Conservation (phyloP, 2,329 filamentous ascomycete species). For the Penicillium sp. region DNA sequence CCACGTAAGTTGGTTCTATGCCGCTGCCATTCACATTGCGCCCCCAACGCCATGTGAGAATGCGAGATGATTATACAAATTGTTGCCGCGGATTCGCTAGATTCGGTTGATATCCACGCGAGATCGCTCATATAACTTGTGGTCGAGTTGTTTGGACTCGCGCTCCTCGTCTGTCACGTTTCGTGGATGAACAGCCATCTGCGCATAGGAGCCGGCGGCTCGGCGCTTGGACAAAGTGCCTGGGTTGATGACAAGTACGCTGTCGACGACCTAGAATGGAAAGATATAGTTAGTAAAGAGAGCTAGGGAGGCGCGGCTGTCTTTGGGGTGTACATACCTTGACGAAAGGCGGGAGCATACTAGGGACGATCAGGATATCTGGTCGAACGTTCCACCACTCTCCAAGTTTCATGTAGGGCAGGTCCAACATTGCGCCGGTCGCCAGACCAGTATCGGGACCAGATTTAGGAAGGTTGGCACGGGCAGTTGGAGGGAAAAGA, state of each 20-base stretch:
- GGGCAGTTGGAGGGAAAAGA: conserved; percentile 78
- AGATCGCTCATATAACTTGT: conserved; percentile 80
- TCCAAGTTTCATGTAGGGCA: conserved; percentile 82
- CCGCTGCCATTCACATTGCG: conserved; percentile 10
- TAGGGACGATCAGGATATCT: conserved; percentile 84
- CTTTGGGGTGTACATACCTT: conserved; percentile 65
- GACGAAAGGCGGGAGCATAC: conserved; percentile 81
- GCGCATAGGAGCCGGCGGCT: conserved; percentile 83
- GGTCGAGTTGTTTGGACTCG: conserved; percentile 65
- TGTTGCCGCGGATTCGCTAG: conserved; percentile 38
- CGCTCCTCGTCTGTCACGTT: conserved; percentile 64
- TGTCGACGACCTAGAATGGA: conserved; percentile 76
- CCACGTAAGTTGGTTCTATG: neutral
- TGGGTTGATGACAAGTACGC: conserved; percentile 88
- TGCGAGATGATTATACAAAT: conserved; percentile 34
- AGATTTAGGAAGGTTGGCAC: conserved; percentile 69
- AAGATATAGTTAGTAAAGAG: neutral
- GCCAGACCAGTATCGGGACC: conserved; percentile 65
- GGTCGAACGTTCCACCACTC: conserved; percentile 88
- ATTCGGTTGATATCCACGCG: conserved; percentile 88
- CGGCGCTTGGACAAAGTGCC: conserved; percentile 84
- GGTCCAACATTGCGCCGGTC: conserved; percentile 79
- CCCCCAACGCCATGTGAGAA: conserved; percentile 32
- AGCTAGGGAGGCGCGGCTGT: neutral
- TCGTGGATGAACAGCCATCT: conserved; percentile 75